phyloP scores from a whole-genome alignment of 2,329 filamentous ascomycete species.

The Colletotrichum nymphaeae region DNA sequence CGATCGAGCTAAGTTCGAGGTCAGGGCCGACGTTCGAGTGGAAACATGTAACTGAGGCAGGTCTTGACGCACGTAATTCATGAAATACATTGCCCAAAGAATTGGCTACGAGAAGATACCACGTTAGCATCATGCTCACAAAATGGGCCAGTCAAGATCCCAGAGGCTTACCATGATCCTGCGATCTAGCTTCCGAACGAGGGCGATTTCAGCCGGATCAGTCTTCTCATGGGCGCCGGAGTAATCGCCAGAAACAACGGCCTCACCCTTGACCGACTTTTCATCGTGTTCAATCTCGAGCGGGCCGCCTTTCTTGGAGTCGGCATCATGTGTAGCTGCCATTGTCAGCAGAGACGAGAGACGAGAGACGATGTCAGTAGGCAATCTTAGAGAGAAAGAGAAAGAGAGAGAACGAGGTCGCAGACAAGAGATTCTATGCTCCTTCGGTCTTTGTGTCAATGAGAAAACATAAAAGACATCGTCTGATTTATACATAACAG shows the following conservation, averaged over 20 bases:
- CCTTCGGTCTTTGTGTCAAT: background rate
- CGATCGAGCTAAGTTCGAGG: constrained; percentile 34
- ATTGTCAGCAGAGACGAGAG: background rate
- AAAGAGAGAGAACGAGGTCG: too few species aligned
- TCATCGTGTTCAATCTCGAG: constrained; percentile 26
- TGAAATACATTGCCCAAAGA: constrained; percentile 39
- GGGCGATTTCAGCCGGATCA: constrained; percentile 39
- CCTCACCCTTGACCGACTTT: constrained; percentile 19
- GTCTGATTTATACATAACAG: constrained; percentile 1
- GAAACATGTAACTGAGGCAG: too few species aligned
- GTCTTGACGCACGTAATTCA: constrained; percentile 31
- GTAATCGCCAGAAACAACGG: constrained; percentile 16
- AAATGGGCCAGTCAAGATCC: too few species aligned
- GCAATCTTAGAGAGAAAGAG: background rate
- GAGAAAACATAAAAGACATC: background rate
- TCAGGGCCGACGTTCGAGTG: background rate
- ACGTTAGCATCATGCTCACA: background rate
- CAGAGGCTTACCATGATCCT: constrained; percentile 39
- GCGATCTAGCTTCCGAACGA: constrained; percentile 40
- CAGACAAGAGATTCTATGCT: background rate
- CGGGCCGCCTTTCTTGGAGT: constrained; percentile 1
- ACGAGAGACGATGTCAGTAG: background rate
- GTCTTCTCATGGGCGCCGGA: constrained; percentile 41
- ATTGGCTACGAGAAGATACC: constrained; percentile 34
- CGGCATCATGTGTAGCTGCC: background rate